Conservation (phyloP, 805 yeast genomes). For the Teunomyces aglyptinius region DNA sequence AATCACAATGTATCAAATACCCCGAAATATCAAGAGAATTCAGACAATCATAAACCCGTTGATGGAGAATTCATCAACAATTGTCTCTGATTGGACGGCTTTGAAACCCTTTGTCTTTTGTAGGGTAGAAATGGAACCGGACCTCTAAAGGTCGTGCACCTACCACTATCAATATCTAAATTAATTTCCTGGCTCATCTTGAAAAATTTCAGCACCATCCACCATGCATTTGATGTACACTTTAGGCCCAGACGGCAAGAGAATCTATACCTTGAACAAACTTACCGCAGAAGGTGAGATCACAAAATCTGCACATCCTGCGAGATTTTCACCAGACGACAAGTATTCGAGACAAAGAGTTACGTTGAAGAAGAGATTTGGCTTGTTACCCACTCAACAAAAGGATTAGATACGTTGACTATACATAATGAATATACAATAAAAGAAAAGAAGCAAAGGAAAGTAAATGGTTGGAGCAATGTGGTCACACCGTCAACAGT, state of each 20-base stretch:
- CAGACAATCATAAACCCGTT: too few relatives aligned
- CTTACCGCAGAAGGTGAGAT: constrained; percentile 81
- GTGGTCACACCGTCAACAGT: too few relatives aligned
- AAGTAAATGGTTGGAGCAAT: too few relatives aligned
- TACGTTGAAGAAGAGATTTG: constrained; percentile 91
- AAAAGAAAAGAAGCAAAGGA: not conserved
- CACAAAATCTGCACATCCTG: constrained; percentile 99
- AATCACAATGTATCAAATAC: too few relatives aligned
- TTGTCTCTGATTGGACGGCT: too few relatives aligned
- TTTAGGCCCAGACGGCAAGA: constrained; percentile 89
- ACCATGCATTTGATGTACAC: constrained; percentile 99
- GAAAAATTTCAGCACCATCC: constrained; percentile 10
- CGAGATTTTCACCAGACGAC: constrained; percentile 99
- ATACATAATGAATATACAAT: not conserved
- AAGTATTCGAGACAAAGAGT: constrained; percentile 99
- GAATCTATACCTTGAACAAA: constrained; percentile 90
- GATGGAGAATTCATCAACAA: too few relatives aligned
- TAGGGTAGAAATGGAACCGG: not conserved
- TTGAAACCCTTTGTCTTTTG: too few relatives aligned
- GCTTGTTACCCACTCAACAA: constrained; percentile 81
- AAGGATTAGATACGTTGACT: not conserved
- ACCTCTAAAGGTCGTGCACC: not conserved
- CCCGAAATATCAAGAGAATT: too few relatives aligned
- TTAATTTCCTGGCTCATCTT: constrained; percentile 6
- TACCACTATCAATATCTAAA: constrained; percentile 2